Percentiles rank a stretch among this genome's conserved stretches.
These are phyloP conservation scores for Leucaena leucocephala DNA, from an alignment of 306 rosid genomes.

Conservation along the genomic window DNA sequence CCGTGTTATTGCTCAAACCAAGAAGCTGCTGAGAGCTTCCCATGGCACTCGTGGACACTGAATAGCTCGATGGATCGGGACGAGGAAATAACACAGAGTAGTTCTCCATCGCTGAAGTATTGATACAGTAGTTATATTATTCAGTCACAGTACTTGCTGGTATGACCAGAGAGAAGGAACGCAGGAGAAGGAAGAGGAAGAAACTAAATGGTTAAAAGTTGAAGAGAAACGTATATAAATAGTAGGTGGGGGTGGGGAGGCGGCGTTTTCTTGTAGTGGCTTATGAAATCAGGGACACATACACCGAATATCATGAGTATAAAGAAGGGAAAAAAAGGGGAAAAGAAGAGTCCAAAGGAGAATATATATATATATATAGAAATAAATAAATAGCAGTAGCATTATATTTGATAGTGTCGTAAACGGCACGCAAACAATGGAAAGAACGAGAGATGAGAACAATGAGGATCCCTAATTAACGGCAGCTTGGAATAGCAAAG, in stretches of 20 bases:
- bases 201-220: slow-evolving; percentile 30
- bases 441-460: slow-evolving; percentile 8
- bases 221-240: slow-evolving; percentile 14
- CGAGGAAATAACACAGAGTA: slow-evolving; percentile 64
- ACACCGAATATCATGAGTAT: slow-evolving; percentile 28
- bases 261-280: neutral
- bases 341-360: slow-evolving; percentile 20
- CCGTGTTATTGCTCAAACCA: slow-evolving; percentile 15
- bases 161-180: neutral
- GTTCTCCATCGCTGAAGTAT: slow-evolving; percentile 45
- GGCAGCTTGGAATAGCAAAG: neutral
- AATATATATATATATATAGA: neutral
- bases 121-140: neutral
- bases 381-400: neutral
- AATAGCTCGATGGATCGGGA: slow-evolving; percentile 37
- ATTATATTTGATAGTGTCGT: slow-evolving; percentile 45
- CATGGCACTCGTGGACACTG: slow-evolving; percentile 28
- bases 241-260: slow-evolving; percentile 45
- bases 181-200: neutral
- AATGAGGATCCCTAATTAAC: slow-evolving; percentile 20
- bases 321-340: neutral
- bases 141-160: neutral
- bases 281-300: slow-evolving; percentile 13
- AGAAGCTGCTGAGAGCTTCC: slow-evolving; percentile 23
- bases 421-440: slow-evolving; percentile 55